Conservation (phyloP, 2,329 filamentous ascomycete genomes). For the Verticillium klebahnii region DNA sequence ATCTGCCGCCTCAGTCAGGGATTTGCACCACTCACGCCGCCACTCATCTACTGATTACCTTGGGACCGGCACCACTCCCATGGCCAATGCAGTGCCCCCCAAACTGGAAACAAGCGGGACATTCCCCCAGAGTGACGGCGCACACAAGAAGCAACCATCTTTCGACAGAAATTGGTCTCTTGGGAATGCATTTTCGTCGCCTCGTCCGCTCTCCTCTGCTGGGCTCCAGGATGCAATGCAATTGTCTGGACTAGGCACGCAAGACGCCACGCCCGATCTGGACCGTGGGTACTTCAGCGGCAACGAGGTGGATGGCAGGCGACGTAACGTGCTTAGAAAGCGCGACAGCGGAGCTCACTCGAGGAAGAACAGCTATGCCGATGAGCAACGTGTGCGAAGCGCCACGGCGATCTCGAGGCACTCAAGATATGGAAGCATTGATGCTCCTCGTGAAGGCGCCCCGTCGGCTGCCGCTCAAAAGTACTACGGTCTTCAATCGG, state of each 20-base stretch:
- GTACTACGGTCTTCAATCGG: slow-evolving; percentile 55
- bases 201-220: slow-evolving; percentile 48
- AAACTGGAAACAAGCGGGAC: slow-evolving; percentile 39
- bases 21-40: slow-evolving; percentile 77
- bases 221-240: slow-evolving; percentile 41
- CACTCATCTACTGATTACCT: slow-evolving; percentile 83
- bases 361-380: slow-evolving; percentile 70
- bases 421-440: slow-evolving; percentile 73
- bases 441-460: slow-evolving; percentile 62
- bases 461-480: slow-evolving; percentile 63
- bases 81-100: slow-evolving; percentile 28
- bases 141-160: slow-evolving; percentile 62
- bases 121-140: slow-evolving; percentile 31
- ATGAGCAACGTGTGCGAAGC: slow-evolving; percentile 66
- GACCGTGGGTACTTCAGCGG: slow-evolving; percentile 94
- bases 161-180: slow-evolving; percentile 69
- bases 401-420: slow-evolving; percentile 65
- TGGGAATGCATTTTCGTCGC: slow-evolving; percentile 40
- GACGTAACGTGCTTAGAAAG: slow-evolving; percentile 77
- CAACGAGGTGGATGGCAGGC: slow-evolving; percentile 72
- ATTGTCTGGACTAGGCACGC: slow-evolving; percentile 29
- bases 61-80: slow-evolving; percentile 26
- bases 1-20: slow-evolving; percentile 77
- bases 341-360: slow-evolving; percentile 61
- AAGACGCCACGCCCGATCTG: slow-evolving; percentile 54